Percentiles rank a stretch among this genome's conserved stretches.
Conservation (phyloP, 352 stramenopile genomes). For the Globisporangium echinulatum region DNA sequence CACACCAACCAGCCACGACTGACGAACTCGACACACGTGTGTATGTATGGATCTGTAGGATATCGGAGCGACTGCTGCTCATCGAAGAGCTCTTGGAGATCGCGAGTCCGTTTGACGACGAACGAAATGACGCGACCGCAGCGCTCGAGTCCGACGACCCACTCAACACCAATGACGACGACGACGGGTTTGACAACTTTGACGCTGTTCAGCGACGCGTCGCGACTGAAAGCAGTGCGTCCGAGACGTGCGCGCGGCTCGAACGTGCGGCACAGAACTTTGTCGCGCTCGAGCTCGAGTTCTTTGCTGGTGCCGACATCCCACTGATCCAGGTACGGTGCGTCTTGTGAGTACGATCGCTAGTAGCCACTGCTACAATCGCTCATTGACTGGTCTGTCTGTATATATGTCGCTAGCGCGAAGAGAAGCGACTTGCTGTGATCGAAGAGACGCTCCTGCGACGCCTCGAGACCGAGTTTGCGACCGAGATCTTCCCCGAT, state of each 20-base stretch:
- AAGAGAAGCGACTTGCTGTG: slow-evolving; percentile 60
- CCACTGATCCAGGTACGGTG: slow-evolving; percentile 49
- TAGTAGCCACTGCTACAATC: background rate
- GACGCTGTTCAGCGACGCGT: slow-evolving; percentile 32
- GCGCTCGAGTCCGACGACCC: slow-evolving; percentile 12
- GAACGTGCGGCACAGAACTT: slow-evolving; percentile 70
- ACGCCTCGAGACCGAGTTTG: slow-evolving; percentile 79
- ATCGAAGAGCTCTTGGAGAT: slow-evolving; percentile 77
- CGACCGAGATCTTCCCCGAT: slow-evolving; percentile 82
- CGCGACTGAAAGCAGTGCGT: slow-evolving; percentile 24
- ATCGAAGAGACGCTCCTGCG: slow-evolving; percentile 69
- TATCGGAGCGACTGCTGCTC: slow-evolving; percentile 72
- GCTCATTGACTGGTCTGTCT: background rate
- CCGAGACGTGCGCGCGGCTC: slow-evolving; percentile 62
- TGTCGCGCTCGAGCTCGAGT: slow-evolving; percentile 74
- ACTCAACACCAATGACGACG: slow-evolving; percentile 18
- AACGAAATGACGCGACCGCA: slow-evolving; percentile 13
- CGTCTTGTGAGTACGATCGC: no score
- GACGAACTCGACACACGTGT: background rate
- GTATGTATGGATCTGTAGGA: slow-evolving; percentile 13
- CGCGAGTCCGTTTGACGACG: slow-evolving; percentile 22
- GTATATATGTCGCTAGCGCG: slow-evolving; percentile 19
- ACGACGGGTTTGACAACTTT: slow-evolving; percentile 76
- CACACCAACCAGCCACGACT: no score
- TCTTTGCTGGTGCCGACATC: slow-evolving; percentile 64